phyloP scores from a whole-genome alignment of 2,329 filamentous ascomycete species.

The Rosellinia necatrix region DNA sequence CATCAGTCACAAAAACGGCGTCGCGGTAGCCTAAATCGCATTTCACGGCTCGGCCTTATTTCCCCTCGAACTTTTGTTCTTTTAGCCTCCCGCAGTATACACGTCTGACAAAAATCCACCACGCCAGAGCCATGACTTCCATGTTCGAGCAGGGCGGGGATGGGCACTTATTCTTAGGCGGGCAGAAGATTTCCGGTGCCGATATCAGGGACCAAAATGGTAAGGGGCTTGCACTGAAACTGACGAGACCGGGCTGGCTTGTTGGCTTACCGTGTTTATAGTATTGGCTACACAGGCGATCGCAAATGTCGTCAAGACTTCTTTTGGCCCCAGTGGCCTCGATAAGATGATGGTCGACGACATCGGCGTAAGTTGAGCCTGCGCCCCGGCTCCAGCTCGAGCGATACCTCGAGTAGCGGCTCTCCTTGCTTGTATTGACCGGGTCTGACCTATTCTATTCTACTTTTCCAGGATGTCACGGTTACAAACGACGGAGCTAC shows the following conservation, averaged over 20 bases:
- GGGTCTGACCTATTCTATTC: constrained; percentile 30
- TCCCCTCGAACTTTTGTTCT: not conserved
- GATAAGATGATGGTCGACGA: constrained; percentile 99
- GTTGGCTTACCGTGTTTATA: constrained; percentile 47
- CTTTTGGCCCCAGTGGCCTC: constrained; percentile 93
- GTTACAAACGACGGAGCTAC: constrained; percentile 99
- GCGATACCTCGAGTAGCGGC: not conserved
- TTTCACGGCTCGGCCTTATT: not conserved
- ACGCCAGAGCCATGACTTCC: constrained; percentile 70
- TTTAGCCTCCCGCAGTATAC: not conserved
- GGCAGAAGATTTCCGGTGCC: constrained; percentile 93
- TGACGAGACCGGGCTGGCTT: not conserved
- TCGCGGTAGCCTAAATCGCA: constrained; percentile 31
- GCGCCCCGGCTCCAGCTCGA: not conserved
- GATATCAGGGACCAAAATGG: constrained; percentile 98
- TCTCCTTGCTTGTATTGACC: not conserved
- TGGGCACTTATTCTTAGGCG: constrained; percentile 94
- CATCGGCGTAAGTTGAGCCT: constrained; percentile 72
- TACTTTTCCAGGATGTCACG: constrained; percentile 81
- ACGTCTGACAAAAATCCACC: not conserved
- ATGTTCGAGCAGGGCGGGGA: constrained; percentile 96
- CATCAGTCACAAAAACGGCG: constrained; percentile 29
- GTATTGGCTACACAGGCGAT: constrained; percentile 96
- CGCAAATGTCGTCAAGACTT: constrained; percentile 98
- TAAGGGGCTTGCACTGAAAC: constrained; percentile 47